Base-by-base conservation (phyloP, 1,284 basidiomycete genomes). In the Ustilago xerochloae region DNA sequence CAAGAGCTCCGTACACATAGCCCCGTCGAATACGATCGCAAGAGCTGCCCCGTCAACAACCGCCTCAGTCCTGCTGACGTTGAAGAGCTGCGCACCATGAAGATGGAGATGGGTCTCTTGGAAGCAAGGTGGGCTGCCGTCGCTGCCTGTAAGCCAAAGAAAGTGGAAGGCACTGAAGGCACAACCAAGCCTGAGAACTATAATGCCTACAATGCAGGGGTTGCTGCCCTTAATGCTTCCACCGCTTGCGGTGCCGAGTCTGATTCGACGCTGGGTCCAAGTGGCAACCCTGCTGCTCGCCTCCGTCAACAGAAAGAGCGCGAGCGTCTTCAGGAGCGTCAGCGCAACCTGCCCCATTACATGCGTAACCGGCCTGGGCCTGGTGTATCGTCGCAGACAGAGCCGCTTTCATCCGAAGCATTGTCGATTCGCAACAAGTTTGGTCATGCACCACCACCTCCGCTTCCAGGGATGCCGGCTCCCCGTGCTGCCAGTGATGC, bases 21-120 rank as follows among this genome's bases (percentile, higher is more conserved):
- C 46, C 81, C 82, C 4, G 81, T 82, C 24, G 82, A 84, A 16
- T 84, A 84, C 62, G 82, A 84, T 48, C 77, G 82, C 29, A 81
- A 81, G 64, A 72, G 78, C 26, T 82, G 78, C 50, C 75, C 80
- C 7, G 57, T 81, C 59, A 78, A 65, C 72, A 81, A 81, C 18
- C 69, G 74, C 13, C 73, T 84, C 45, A 81, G 81, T 58, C 61
- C 67, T 7, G 70, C 78, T 24, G 82, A 84, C 47, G 70, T 84
- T 12, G 75, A 81, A 53, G 82, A 84, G 72, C 63, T 84, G n/a
- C 58, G 81, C 5, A 70, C 62, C 38, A 72, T 84, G 72, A 69
- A 81, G 51, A 78, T 84, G 78, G 76, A 80, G 48, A 75, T 84
- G 63, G 81, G 80, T 39, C 63, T 84, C 18, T 66, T 84, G 28